Evolutionary conservation across 305 asterid genomes (phyloP).

Genomic region (Plantago rigida): DNA sequence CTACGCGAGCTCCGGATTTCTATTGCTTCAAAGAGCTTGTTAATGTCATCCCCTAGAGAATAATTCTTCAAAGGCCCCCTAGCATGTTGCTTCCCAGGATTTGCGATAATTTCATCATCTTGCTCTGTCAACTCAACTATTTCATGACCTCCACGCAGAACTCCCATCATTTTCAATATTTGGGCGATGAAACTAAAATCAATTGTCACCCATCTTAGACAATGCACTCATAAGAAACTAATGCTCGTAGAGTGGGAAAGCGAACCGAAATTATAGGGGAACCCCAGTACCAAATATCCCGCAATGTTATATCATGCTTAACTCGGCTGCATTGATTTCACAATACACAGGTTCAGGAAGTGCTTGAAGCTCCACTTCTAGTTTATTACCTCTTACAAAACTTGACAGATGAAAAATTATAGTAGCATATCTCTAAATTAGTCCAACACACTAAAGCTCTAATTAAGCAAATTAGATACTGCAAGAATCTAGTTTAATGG

Average conservation of each 20-base stretch:
- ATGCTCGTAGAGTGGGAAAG: not conserved
- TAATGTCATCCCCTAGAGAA: conserved; percentile 46
- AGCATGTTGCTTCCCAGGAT: conserved; percentile 23
- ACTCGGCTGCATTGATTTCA: not conserved
- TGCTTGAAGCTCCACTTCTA: not conserved
- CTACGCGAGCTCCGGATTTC: conserved; percentile 41
- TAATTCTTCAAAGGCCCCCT: conserved; percentile 32
- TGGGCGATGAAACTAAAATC: conserved; percentile 19
- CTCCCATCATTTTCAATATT: conserved; percentile 30
- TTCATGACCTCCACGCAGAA: conserved; percentile 44
- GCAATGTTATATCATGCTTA: not conserved
- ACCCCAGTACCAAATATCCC: not conserved
- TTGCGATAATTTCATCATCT: conserved; percentile 24
- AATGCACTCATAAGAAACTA: conserved; percentile 2
- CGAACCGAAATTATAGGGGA: not conserved
- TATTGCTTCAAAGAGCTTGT: conserved; percentile 66
- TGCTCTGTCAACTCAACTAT: conserved; percentile 48
- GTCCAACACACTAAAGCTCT: not conserved
- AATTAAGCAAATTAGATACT: not conserved
- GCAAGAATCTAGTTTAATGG: too few species aligned
- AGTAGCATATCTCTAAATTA: too few species aligned
- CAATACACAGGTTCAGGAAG: too few species aligned
- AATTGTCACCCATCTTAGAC: conserved; percentile 30
- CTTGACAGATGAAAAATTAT: not conserved
- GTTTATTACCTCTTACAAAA: not conserved